Evolutionary conservation across 1,284 basidiomycete genomes (phyloP).

Genomic region (Ustilago lituana): DNA sequence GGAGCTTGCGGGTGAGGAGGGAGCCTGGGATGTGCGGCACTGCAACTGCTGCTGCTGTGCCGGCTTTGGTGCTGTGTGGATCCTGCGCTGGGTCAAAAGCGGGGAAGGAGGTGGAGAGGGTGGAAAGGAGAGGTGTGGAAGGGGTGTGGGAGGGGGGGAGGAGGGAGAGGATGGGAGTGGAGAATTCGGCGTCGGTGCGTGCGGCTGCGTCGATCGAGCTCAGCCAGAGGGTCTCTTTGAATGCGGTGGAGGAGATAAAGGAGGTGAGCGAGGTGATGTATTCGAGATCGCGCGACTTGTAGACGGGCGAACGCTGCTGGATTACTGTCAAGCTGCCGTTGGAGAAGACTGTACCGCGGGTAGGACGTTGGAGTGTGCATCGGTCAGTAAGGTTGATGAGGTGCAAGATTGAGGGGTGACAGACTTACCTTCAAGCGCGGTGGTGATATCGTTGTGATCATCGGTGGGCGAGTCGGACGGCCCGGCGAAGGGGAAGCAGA

Average conservation of each 20-base stretch:
- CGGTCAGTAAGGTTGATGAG: too few species aligned
- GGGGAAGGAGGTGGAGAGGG: neutral
- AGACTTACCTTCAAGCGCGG: constrained; percentile 26
- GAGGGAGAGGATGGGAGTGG: constrained; percentile 20
- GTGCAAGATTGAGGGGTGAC: neutral
- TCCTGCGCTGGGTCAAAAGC: constrained; percentile 4
- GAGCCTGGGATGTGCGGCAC: constrained; percentile 50
- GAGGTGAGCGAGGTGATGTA: constrained; percentile 25
- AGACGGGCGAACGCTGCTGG: constrained; percentile 58
- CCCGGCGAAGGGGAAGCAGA: constrained; percentile 56
- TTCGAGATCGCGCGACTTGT: constrained; percentile 27
- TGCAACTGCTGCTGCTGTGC: too few species aligned
- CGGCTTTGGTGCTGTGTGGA: too few species aligned
- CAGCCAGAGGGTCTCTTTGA: constrained; percentile 22
- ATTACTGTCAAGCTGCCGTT: constrained; percentile 40
- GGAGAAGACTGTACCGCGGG: constrained; percentile 26
- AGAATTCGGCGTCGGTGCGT: constrained; percentile 52
- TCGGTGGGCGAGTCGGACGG: constrained; percentile 35
- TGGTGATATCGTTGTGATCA: constrained; percentile 13
- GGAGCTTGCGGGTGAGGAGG: constrained; percentile 30
- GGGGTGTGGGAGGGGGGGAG: constrained; percentile 19
- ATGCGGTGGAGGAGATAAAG: constrained; percentile 9
- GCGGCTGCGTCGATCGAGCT: constrained; percentile 52
- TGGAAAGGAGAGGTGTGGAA: constrained; percentile 6
- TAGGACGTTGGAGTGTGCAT: too few species aligned